These are phyloP conservation scores for Arthrobotrys pseudoclavata DNA, from an alignment of 2,329 filamentous ascomycete species.

Conservation along the genomic window DNA sequence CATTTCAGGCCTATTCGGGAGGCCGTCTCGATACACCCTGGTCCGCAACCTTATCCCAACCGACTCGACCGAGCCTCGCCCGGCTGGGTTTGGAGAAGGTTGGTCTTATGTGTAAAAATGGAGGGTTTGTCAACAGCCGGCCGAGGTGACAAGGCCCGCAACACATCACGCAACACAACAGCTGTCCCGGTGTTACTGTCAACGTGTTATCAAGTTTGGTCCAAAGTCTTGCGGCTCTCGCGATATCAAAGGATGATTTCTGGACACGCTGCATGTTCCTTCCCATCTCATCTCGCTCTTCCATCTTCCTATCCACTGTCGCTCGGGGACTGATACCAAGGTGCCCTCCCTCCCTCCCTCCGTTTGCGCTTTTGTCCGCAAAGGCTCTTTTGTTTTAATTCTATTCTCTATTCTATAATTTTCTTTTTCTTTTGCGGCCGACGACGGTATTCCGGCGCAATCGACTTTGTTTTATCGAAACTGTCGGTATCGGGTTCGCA, in stretches of 20 bases:
- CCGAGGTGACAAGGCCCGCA: neutral
- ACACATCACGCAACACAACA: constrained; percentile 37
- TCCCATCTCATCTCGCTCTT: constrained; percentile 7
- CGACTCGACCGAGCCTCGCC: too few relatives aligned
- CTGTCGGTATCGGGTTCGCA: too few relatives aligned
- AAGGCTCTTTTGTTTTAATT: neutral
- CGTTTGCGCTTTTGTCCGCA: neutral
- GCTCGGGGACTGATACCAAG: neutral
- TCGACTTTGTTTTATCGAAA: neutral
- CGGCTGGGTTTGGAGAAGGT: too few relatives aligned
- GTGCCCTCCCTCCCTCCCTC: too few relatives aligned
- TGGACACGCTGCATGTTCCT: constrained; percentile 14
- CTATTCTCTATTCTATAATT: neutral
- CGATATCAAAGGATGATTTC: constrained; percentile 23
- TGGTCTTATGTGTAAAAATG: too few relatives aligned
- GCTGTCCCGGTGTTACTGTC: constrained; percentile 23
- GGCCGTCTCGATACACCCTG: neutral
- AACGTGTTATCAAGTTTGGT: constrained; percentile 42
- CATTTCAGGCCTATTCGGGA: constrained; percentile 24
- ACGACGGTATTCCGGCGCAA: neutral
- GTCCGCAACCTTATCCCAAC: neutral
- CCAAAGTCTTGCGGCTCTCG: constrained; percentile 3
- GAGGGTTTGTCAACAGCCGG: too few relatives aligned
- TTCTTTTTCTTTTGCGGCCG: neutral
- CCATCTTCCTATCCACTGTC: neutral